phyloP scores from a whole-genome alignment of 345 rosid genomes.

The Eutrema japonicum region DNA sequence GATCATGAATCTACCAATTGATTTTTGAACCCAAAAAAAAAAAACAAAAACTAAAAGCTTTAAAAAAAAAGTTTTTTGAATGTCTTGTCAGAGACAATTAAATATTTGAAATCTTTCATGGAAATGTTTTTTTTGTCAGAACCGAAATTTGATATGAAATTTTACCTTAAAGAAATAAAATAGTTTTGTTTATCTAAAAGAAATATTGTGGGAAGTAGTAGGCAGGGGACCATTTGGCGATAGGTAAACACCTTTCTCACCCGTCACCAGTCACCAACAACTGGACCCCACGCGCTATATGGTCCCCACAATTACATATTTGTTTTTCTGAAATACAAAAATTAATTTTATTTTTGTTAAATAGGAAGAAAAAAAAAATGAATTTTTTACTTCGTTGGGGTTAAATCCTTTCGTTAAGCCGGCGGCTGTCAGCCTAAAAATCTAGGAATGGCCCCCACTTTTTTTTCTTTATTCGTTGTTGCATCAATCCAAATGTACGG shows the following conservation, averaged over 20 bases:
- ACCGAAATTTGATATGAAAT: constrained; percentile 1
- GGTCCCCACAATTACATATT: constrained; percentile 16
- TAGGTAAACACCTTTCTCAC: constrained; percentile 42
- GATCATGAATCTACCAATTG: no score
- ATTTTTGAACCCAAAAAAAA: no score
- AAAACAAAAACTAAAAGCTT: no score
- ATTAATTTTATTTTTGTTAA: neutral
- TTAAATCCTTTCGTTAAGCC: constrained; percentile 61
- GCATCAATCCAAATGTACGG: constrained; percentile 59
- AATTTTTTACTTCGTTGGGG: constrained; percentile 3
- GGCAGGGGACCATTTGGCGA: constrained; percentile 60
- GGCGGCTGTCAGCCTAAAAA: constrained; percentile 87
- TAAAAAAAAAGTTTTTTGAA: neutral
- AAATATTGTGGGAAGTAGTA: constrained; percentile 25
- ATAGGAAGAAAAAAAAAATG: no score
- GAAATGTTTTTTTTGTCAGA: constrained; percentile 39
- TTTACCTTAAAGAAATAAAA: constrained; percentile 35
- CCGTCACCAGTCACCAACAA: constrained; percentile 35
- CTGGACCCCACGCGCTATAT: constrained; percentile 38
- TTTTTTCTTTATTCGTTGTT: constrained; percentile 18
- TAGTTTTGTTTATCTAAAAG: neutral
- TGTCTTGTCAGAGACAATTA: constrained; percentile 5
- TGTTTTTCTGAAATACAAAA: neutral
- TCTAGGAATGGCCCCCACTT: constrained; percentile 52
- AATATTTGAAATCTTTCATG: constrained; percentile 27